A percentile compares a stretch with the other conserved stretches of the same genome.
phyloP scores from a whole-genome alignment of 352 stramenopile species.

The Phytophthora europaea region DNA sequence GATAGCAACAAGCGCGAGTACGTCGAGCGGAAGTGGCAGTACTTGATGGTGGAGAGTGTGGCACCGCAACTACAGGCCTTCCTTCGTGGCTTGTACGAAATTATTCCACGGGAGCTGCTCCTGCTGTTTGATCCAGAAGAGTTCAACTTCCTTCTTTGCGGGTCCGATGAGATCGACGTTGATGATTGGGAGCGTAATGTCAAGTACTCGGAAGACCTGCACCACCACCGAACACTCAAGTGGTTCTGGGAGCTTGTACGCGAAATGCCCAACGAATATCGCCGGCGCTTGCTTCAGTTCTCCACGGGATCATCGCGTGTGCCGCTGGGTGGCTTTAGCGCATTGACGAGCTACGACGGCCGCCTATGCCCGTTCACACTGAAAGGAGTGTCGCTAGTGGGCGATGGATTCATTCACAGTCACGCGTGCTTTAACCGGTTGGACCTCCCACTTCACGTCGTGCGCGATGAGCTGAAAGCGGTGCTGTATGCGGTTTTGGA shows the following conservation, averaged over 20 bases:
- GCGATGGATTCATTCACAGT: slow-evolving; percentile 53
- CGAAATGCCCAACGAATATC: slow-evolving; percentile 57
- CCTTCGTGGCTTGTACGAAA: slow-evolving; percentile 95
- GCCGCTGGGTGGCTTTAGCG: slow-evolving; percentile 55
- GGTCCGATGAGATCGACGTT: slow-evolving; percentile 94
- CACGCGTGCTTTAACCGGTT: slow-evolving; percentile 88
- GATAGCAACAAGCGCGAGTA: slow-evolving; percentile 94
- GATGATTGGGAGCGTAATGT: slow-evolving; percentile 94
- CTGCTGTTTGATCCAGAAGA: slow-evolving; percentile 97
- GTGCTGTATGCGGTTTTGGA: slow-evolving; percentile 60
- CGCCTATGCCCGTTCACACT: slow-evolving; percentile 61
- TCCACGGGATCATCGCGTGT: slow-evolving; percentile 66
- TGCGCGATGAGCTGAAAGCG: slow-evolving; percentile 75
- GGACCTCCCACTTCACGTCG: slow-evolving; percentile 95
- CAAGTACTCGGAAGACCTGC: slow-evolving; percentile 42
- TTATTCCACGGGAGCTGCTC: slow-evolving; percentile 93
- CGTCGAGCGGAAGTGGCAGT: slow-evolving; percentile 91
- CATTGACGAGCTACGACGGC: slow-evolving; percentile 64
- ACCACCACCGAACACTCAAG: slow-evolving; percentile 30
- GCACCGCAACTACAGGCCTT: slow-evolving; percentile 82
- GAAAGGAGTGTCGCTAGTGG: slow-evolving; percentile 44
- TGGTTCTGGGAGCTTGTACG: slow-evolving; percentile 82
- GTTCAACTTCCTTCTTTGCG: slow-evolving; percentile 95
- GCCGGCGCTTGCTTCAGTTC: slow-evolving; percentile 63
- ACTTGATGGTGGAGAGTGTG: slow-evolving; percentile 92